Base-by-base conservation (phyloP, 2,329 filamentous ascomycete genomes). In the Leptosphaerulina australis region DNA sequence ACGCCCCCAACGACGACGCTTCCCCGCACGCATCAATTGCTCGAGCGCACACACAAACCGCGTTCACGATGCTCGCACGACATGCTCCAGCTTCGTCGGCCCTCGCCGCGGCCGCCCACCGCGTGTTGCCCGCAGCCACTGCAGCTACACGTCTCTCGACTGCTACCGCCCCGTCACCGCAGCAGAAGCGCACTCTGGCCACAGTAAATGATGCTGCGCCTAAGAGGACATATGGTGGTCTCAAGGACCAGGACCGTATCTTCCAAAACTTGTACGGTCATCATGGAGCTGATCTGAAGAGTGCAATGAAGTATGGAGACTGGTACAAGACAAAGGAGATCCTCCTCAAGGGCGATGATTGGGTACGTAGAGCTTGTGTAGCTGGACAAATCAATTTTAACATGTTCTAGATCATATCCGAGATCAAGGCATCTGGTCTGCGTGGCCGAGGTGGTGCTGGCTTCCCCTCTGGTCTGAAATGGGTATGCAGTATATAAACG, bases 291-390 rank as follows among this genome's bases (percentile, higher is more conserved):
- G 92, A 97, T 75, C 79, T 99, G 65, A 93, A 94, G 81, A 91
- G 86, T 71, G 92, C 94, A 44, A 92, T 91, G 87, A 96, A 96
- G 79, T 96, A 96, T 83, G 94, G 94, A 66, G 94, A 97, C 76
- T 99, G 94, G 94, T 86, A 99, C 81, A 96, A 95, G 83, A 99
- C 94, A 47, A 99, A 99, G 83, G 94, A 99, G 75, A 99, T 99
- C 50, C 77, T 99, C 52, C 79, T 91, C 64, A 99, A 99, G 83
- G 94, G 94, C 48, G 90, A 99, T 77, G 93, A 99, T 69, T 99
- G 94, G 87, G 84, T 86, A 62, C 70, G 69, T 59, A 41, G 47
- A 44, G 24, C 15, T 14, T 14, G 11, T 29, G 8, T 31, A 35
- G 44, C 30, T 26, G 11, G 18, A 31, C 20, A 26, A 38, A 34